Base-by-base conservation (phyloP, 2,329 filamentous ascomycete species). In the Penicillium sp. region DNA sequence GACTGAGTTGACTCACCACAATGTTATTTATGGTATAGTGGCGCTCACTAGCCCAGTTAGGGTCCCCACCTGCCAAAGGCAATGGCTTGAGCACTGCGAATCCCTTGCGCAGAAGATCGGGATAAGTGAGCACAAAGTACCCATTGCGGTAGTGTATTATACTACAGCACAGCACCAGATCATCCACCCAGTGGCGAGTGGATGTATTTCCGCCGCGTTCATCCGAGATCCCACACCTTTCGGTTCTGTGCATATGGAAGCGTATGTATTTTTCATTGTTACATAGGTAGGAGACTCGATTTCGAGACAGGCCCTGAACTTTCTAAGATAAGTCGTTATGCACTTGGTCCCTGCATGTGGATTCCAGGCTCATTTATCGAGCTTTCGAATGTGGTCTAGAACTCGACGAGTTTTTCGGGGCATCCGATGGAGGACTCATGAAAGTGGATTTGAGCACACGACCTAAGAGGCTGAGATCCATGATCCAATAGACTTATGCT, bases 21-120 rank as follows among this genome's bases (percentile, higher is more conserved):
- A 31, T 22, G 35, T 60, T 57, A 57, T 61, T 61, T 59, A 59
- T 42, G 52, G 60, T 48, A 53, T 57, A 34, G 64, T 67, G 66
- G 66, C 66, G 66, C 45, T 55, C 61, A 54, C 58, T 67, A 67
- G 66, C 38, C 35, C 51, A 43, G 50, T 22, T 45, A 51, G n/a
- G 43, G 43, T 54, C 59, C 39, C 64, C 64, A 65, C 64, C 61
- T 59, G 55, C 48, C 52, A 58, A 49, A 55, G 50, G 49, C 59
- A 59, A 49, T 49, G 60, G 55, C 34, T 12, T 11, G 17, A 15
- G 22, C 12, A 15, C 37, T 38, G 31, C 57, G 6, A 47, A 22
- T 47, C 63, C 63, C 60, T 67, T 61, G 34, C 56, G 49, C 35
- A 43, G 17, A 35, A 57, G 25, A 48, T 59, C 50, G n/a, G 31